Evolutionary conservation across 2,329 filamentous ascomycete genomes (phyloP), one percentile per base, ranked within the genome.

Genomic region (Monosporascus sp.): DNA sequence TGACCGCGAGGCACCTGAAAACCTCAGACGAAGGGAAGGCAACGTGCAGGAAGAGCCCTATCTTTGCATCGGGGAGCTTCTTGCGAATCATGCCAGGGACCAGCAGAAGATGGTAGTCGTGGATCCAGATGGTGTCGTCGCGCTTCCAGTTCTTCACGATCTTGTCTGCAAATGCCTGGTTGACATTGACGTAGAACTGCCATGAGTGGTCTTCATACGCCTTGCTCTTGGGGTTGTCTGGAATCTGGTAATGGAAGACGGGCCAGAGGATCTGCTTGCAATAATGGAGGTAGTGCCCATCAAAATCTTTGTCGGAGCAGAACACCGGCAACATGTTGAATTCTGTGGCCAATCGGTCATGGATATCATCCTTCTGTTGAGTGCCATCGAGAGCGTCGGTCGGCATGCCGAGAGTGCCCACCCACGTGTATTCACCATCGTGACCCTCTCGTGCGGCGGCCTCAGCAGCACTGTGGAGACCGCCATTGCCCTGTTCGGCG

Each of bases 211-310:
- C 93, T 69, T 96, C 88, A 69, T 96, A 97, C 0, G 93, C 93
- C 70, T 97, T 97, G 82, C 91, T 97, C 78, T 96, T 96, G 25
- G 93, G 93, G 67, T 96, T 95, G 68, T 97, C 94, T 0, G 93
- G 94, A 54, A 97, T 96, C 71, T 97, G 92, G 70, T 97, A 97
- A 72, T 97, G 92, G 71, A 97, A 96, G 55, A 97, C 92, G 1
- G 93, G 93, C 93, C 93, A 97, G 6, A 97, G 78, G 51, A 97
- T 96, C 66, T 93, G 90, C 75, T 97, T 97, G 84, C 92, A 97
- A 68, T 94, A 97, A 71, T 97, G 92, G 14, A 87, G 84, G 67
- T 97, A 97, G 72, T 96, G 92, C 1, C 92, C 91, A 64, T 97
- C 88, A 66, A 97, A 91, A 70, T 97, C 92, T 66, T 88, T 90